phyloP scores from a whole-genome alignment of 768 basidiomycete genomes.

The Macrolepiota albuminosa region DNA sequence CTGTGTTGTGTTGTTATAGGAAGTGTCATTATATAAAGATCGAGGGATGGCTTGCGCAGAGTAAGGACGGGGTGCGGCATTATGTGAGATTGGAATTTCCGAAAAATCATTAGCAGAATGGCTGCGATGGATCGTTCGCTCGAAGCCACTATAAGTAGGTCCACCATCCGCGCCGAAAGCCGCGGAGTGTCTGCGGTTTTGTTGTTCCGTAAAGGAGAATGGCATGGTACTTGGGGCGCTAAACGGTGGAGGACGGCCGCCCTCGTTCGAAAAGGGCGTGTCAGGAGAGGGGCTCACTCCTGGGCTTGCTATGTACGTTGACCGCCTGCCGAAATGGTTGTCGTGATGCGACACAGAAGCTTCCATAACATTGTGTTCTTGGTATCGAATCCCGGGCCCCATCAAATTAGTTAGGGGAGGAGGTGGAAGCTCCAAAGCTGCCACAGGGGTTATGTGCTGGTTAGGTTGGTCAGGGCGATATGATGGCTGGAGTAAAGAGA shows the following conservation, averaged over 20 bases:
- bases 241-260: slow-evolving; percentile 16
- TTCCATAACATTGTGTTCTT: slow-evolving; percentile 16
- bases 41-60: slow-evolving; percentile 23
- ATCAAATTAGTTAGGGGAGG: slow-evolving; percentile 30
- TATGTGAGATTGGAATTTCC: slow-evolving; percentile 20
- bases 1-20: not conserved
- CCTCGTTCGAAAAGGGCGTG: slow-evolving; percentile 11
- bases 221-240: slow-evolving; percentile 18
- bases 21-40: slow-evolving; percentile 19
- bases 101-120: slow-evolving; percentile 18
- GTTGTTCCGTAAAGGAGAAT: slow-evolving; percentile 11
- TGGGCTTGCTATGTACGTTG: slow-evolving; percentile 11
- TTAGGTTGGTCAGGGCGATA: slow-evolving; percentile 26
- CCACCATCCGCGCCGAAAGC: slow-evolving; percentile 6
- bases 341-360: slow-evolving; percentile 15
- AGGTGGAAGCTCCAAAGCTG: slow-evolving; percentile 35
- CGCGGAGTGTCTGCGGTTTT: not conserved
- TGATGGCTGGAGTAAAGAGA: slow-evolving; percentile 31
- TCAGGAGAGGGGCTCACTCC: slow-evolving; percentile 11
- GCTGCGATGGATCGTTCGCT: slow-evolving; percentile 5
- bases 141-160: slow-evolving; percentile 8
- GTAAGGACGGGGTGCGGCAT: slow-evolving; percentile 22
- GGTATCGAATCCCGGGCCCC: slow-evolving; percentile 24
- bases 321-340: slow-evolving; percentile 21
- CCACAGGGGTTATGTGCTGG: slow-evolving; percentile 16